Evolutionary conservation across 1,139 yeast genomes (phyloP).

Genomic region (Chernovozyma aurita): DNA sequence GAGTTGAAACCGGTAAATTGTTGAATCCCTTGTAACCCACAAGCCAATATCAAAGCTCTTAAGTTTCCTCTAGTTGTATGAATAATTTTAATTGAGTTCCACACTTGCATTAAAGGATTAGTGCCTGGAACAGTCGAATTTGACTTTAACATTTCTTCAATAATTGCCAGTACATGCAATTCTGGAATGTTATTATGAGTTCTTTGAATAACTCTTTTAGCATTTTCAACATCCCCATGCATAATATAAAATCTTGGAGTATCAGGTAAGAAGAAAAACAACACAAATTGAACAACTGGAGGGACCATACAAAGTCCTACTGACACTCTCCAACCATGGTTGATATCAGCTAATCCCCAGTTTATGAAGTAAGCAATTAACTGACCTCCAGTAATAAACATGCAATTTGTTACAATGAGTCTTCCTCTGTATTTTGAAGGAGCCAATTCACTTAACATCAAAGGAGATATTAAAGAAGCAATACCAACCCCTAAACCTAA

Average conservation of each 20-base stretch:
- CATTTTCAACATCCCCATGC: conserved; percentile 60
- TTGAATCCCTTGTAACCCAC: conserved; percentile 92
- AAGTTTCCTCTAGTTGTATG: conserved; percentile 77
- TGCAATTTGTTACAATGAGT: conserved; percentile 61
- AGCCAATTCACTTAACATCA: conserved; percentile 87
- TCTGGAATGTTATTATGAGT: conserved; percentile 56
- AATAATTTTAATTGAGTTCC: conserved; percentile 63
- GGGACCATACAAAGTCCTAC: conserved; percentile 91
- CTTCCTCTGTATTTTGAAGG: conserved; percentile 92
- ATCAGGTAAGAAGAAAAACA: conserved; percentile 87
- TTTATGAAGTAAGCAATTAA: conserved; percentile 88
- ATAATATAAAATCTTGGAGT: conserved; percentile 87
- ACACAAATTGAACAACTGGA: conserved; percentile 68
- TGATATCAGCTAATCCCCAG: conserved; percentile 72
- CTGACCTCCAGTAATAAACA: conserved; percentile 87
- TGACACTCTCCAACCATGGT: conserved; percentile 88
- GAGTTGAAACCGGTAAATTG: conserved; percentile 96
- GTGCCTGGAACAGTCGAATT: conserved; percentile 64
- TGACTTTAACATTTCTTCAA: conserved; percentile 52
- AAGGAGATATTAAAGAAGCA: conserved; percentile 86
- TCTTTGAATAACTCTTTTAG: conserved; percentile 58
- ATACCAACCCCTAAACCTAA: conserved; percentile 97
- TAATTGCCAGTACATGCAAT: conserved; percentile 52
- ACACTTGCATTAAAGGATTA: conserved; percentile 47
- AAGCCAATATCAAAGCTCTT: conserved; percentile 82